Conservation (phyloP, 2,329 filamentous ascomycete genomes). For the Exophiala xenobiotica region DNA sequence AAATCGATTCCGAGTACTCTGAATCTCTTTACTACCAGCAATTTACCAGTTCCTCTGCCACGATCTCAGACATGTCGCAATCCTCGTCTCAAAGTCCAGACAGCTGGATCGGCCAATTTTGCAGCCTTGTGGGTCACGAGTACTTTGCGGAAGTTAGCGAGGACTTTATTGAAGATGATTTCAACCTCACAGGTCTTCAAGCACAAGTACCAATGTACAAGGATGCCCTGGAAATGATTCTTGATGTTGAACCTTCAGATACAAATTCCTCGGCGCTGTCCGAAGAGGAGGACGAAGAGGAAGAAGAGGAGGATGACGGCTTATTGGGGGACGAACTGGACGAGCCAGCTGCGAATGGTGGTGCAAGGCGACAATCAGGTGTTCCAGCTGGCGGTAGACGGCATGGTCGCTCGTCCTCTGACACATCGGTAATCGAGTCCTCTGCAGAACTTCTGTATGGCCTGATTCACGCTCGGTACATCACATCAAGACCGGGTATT, state of each 20-base stretch:
- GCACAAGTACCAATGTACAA: constrained; percentile 98
- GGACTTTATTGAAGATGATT: constrained; percentile 99
- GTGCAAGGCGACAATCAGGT: constrained; percentile 60
- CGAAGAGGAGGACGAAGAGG: constrained; percentile 65
- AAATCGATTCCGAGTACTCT: constrained; percentile 33
- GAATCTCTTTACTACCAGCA: constrained; percentile 28
- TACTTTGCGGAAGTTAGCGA: constrained; percentile 99
- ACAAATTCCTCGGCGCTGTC: constrained; percentile 29
- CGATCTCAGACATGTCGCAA: constrained; percentile 48
- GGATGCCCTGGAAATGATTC: constrained; percentile 97
- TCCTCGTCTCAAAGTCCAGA: constrained; percentile 64
- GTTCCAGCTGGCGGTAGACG: constrained; percentile 53
- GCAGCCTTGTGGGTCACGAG: constrained; percentile 87
- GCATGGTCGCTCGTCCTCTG: constrained; percentile 83
- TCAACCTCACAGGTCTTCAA: constrained; percentile 94
- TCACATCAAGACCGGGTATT: constrained; percentile 92
- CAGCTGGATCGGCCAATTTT: constrained; percentile 98
- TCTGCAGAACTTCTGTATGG: constrained; percentile 98
- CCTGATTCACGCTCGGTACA: constrained; percentile 96
- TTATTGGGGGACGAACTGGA: constrained; percentile 64
- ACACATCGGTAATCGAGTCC: constrained; percentile 92
- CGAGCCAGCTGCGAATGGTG: constrained; percentile 32
- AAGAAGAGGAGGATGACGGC: constrained; percentile 66
- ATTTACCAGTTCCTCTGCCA: constrained; percentile 28
- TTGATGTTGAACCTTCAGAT: constrained; percentile 96